Base-by-base conservation (phyloP, 768 basidiomycete genomes). In the Ramaria sp. region DNA sequence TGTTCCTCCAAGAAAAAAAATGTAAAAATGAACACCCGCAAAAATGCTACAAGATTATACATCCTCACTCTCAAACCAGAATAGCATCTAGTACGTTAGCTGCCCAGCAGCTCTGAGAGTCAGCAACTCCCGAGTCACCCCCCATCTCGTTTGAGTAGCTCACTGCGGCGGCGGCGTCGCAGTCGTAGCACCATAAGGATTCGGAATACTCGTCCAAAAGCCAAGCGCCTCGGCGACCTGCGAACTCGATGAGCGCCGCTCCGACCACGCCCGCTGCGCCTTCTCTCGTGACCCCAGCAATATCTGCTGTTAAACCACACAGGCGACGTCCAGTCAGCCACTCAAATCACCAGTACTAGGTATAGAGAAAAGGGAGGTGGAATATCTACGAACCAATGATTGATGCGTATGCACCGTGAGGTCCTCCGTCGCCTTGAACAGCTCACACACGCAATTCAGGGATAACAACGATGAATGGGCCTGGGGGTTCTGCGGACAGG, bases 191-290 rank as follows among this genome's bases (percentile, higher is more conserved):
- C 25, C 34, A 27, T 48, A 55, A 9, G 53, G 53, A 45, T 48
- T 32, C 18, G 53, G 53, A 28, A 55, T 18, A 38, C 22, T 55
- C 27, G 53, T 55, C 53, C 53, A 55, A 18, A 55, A 55, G n/a
- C 53, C 42, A 2, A 55, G 20, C 30, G 20, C 34, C 16, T 55
- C 53, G 13, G 32, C 32, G 16, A 55, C 34, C 27, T 45, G 42
- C 34, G 15, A 18, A 32, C 16, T 28, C 9, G 53, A 55, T 4
- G 28, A 25, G 16, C 45, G 42, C 22, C 53, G 27, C 18, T 44
- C 42, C n/a, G 42, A 55, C 39, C 15, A 22, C 15, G 53, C 53
- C 28, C 22, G 53, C 7, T 55, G 53, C 3, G 42, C 53, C 28
- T 44, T 15, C 24, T 32, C 27, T 5, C 45, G 53, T 15, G 47